Base-by-base conservation (phyloP, 1,284 basidiomycete species). In the Pascua guehoae region DNA sequence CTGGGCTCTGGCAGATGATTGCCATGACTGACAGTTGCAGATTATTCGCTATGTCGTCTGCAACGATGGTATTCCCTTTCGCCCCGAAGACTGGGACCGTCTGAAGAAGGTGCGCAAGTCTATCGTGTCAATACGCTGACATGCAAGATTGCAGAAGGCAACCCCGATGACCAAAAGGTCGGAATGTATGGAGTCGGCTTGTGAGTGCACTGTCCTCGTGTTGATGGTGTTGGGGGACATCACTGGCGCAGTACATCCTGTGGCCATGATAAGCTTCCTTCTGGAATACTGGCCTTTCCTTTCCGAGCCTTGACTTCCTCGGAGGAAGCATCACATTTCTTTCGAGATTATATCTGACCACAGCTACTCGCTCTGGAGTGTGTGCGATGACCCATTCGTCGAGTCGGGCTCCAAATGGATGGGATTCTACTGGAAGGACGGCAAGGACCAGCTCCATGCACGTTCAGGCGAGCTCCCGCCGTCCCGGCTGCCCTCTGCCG, bases 361-460 rank as follows among this genome's bases (percentile, higher is more conserved):
- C 48, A 80, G 80, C 71, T 81, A 81, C 67, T 79, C 78, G 8
- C 70, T 82, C 15, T 82, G 80, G 68, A 78, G 75, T 50, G 76
- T 81, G 14, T 76, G 73, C 18, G 94, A 98, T 62, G 88, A 91
- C 63, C 95, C 95, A 0, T 89, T 95, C 68, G 94, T 98, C 10
- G 88, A 86, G 11, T 93, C 89, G 15, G 93, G 90, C 70, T 84
- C 83, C 51, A 84, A 91, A 71, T 92, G 89, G 86, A 96, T 96
- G 92, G 89, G 88, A 2, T 98, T 98, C 74, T 90, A 96, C 73
- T 98, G 93, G 93, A 94, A 93, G 72, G 88, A 90, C 66, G 87
- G 88, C 66, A 89, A 88, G 68, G 91, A 95, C 68, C 73, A 88
- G 84, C 81, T 94, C 1, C 86, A 87, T 58, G 90, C 88, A 14